Evolutionary conservation across 2,329 filamentous ascomycete genomes (phyloP).

Genomic region (Colletotrichum sp.): DNA sequence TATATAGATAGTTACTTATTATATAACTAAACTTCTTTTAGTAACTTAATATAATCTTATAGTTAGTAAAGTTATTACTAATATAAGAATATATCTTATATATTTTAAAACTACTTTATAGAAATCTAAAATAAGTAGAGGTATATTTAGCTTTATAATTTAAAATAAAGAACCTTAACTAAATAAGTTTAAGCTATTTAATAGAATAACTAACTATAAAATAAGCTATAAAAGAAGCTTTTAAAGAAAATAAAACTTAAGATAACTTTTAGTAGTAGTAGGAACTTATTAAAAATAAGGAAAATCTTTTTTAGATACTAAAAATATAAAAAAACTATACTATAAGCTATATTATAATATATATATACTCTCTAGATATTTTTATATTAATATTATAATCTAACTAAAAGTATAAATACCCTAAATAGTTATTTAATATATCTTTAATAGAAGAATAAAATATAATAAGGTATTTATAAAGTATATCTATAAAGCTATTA

Average conservation of each 20-base stretch:
- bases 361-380: background rate
- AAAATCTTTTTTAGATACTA: accelerated
- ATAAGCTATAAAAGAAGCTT: background rate
- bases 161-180: background rate
- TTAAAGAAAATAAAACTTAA: too few species aligned
- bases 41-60: accelerated
- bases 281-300: too few species aligned
- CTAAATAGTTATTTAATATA: too few species aligned
- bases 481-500: background rate
- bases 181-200: background rate
- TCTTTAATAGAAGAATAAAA: background rate
- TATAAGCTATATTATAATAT: background rate
- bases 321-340: background rate
- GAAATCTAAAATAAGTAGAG: accelerated
- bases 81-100: background rate
- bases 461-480: background rate
- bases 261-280: too few species aligned
- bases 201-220: background rate
- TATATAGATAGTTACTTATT: background rate
- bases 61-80: accelerated
- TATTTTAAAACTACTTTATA: background rate
- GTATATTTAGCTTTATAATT: background rate
- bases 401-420: background rate
- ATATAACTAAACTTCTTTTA: accelerated
- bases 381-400: background rate